Percentiles rank a stretch among this genome's conserved stretches.
These are phyloP conservation scores for Solanum habrochaites DNA, from an alignment of 257 asterid genomes.

Conservation along the genomic window DNA sequence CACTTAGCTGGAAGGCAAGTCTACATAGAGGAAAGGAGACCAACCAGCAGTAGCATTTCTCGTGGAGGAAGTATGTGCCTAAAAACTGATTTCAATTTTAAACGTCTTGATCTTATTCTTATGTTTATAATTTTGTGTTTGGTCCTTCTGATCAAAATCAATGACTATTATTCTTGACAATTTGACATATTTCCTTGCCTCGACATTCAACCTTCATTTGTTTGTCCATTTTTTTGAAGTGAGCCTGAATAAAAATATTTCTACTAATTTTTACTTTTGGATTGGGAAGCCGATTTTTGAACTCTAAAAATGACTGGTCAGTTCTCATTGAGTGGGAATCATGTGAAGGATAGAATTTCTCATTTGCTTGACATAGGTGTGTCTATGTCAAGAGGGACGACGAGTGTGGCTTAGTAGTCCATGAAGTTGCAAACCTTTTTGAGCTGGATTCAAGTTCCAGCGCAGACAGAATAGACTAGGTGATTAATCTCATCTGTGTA, in stretches of 20 bases:
- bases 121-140: background rate
- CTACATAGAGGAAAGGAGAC: slow-evolving; percentile 68
- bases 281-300: background rate
- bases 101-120: background rate
- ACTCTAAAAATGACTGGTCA: background rate
- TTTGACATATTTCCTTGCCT: background rate
- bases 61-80: slow-evolving; percentile 69
- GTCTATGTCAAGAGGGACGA: background rate
- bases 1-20: slow-evolving; percentile 57
- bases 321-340: background rate
- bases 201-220: background rate
- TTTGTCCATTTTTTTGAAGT: background rate
- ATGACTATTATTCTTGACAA: background rate
- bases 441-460: background rate
- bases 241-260: background rate
- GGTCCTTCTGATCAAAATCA: background rate
- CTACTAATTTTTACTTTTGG: background rate
- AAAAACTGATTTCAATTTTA: background rate
- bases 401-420: background rate
- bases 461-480: background rate
- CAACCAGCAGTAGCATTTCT: slow-evolving; percentile 26
- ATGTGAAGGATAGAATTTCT: background rate
- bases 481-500: background rate
- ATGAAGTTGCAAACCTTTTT: background rate
- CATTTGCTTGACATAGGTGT: background rate